Evolutionary conservation across 129 eudicot genomes (phyloP).

Genomic region (Apium graveolens): DNA sequence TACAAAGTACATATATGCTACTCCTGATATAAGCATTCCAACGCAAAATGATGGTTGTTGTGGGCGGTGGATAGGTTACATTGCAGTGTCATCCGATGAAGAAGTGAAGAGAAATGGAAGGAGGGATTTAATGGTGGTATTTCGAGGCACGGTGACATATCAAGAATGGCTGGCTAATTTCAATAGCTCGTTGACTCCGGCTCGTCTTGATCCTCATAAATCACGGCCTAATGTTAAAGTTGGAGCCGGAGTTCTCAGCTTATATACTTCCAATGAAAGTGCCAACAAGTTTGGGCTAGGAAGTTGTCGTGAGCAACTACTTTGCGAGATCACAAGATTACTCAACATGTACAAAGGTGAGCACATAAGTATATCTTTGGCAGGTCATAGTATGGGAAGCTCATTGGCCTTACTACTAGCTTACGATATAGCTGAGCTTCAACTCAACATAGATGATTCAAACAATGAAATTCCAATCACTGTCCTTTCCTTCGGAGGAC

Average conservation of each 20-base stretch:
- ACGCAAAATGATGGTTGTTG: slow-evolving; percentile 23
- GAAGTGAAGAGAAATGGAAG: slow-evolving; percentile 42
- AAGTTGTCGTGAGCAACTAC: slow-evolving; percentile 62
- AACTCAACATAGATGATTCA: neutral
- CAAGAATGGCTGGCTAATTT: slow-evolving; percentile 59
- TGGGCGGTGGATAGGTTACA: slow-evolving; percentile 60
- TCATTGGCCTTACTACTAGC: neutral
- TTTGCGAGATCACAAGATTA: slow-evolving; percentile 41
- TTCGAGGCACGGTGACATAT: slow-evolving; percentile 59
- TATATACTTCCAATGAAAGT: slow-evolving; percentile 50
- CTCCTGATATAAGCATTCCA: slow-evolving; percentile 37
- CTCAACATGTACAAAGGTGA: slow-evolving; percentile 35
- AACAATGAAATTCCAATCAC: neutral
- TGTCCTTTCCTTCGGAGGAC: slow-evolving; percentile 5
- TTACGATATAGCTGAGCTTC: slow-evolving; percentile 4
- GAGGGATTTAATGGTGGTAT: slow-evolving; percentile 47
- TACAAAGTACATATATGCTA: slow-evolving; percentile 57
- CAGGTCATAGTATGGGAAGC: slow-evolving; percentile 8
- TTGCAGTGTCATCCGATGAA: slow-evolving; percentile 39
- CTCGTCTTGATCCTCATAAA: slow-evolving; percentile 53
- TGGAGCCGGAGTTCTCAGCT: slow-evolving; percentile 47
- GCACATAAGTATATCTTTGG: slow-evolving; percentile 22
- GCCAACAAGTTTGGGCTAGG: slow-evolving; percentile 33
- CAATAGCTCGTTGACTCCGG: slow-evolving; percentile 53
- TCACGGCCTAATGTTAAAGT: slow-evolving; percentile 47